Conservation (phyloP, 805 yeast genomes). For the Hagleromyces aurorensis region DNA sequence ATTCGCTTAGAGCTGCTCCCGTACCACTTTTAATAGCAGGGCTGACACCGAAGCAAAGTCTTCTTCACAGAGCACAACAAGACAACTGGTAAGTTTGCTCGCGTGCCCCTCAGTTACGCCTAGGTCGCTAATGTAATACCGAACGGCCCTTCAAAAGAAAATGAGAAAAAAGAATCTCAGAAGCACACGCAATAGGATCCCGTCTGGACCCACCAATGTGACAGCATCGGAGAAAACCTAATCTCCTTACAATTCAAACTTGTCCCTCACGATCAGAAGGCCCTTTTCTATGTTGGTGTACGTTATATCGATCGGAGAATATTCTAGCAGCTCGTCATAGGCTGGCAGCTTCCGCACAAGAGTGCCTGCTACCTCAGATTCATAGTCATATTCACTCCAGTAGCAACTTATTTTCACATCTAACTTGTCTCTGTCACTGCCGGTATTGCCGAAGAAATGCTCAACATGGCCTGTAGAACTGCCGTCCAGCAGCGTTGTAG, state of each 20-base stretch:
- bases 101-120: too few relatives aligned
- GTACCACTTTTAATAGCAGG: too few relatives aligned
- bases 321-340: slow-evolving; percentile 58
- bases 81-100: too few relatives aligned
- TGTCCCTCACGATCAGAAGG: slow-evolving; percentile 49
- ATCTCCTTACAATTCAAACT: slow-evolving; percentile 34
- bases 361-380: slow-evolving; percentile 33
- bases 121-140: too few relatives aligned
- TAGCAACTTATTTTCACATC: slow-evolving; percentile 58
- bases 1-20: too few relatives aligned
- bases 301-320: slow-evolving; percentile 55
- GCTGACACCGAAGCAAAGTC: too few relatives aligned
- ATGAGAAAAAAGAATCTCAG: too few relatives aligned
- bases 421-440: slow-evolving; percentile 33
- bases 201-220: background rate
- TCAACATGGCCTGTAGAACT: slow-evolving; percentile 30
- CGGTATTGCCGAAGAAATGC: slow-evolving; percentile 27
- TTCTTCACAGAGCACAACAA: too few relatives aligned
- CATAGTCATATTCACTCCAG: slow-evolving; percentile 68
- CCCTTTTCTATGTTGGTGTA: slow-evolving; percentile 66
- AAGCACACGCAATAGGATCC: too few relatives aligned
- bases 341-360: slow-evolving; percentile 52
- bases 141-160: too few relatives aligned
- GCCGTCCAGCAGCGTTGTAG: slow-evolving; percentile 41
- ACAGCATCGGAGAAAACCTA: background rate